Evolutionary conservation across 306 rosid species (phyloP).

Genomic region (Cicer cuneatum): DNA sequence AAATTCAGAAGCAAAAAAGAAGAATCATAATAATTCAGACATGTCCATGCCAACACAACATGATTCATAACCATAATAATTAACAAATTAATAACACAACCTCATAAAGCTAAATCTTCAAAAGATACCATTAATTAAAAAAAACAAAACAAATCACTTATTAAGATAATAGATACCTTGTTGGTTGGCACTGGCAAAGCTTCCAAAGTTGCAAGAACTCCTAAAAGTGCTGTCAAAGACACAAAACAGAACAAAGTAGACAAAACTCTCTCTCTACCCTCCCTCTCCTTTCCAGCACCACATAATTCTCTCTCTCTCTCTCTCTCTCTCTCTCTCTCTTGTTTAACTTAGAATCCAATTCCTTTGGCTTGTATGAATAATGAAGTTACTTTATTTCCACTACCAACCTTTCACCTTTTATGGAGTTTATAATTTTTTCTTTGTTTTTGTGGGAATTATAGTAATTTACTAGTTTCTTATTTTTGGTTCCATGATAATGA

Average conservation of each 20-base stretch:
- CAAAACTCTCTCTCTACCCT: constrained; percentile 45
- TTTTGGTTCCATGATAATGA: constrained; percentile 56
- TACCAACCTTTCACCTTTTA: constrained; percentile 77
- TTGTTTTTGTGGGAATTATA: constrained; percentile 63
- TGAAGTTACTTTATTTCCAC: constrained; percentile 58
- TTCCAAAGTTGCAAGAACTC: constrained; percentile 34
- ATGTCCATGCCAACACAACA: constrained; percentile 37
- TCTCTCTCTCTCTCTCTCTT: constrained; percentile 31
- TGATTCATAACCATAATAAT: constrained; percentile 34
- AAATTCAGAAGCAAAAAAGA: constrained; percentile 36
- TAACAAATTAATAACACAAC: constrained; percentile 20
- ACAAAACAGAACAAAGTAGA: constrained; percentile 42
- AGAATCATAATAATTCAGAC: constrained; percentile 40
- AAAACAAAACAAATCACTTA: constrained; percentile 32
- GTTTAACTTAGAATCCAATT: constrained; percentile 57
- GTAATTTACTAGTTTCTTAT: constrained; percentile 33
- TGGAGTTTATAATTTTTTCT: constrained; percentile 52
- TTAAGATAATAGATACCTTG: constrained; percentile 45
- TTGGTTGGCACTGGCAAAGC: constrained; percentile 37
- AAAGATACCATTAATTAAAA: neutral
- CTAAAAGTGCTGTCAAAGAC: constrained; percentile 35
- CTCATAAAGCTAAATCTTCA: constrained; percentile 34
- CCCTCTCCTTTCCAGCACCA: constrained; percentile 58
- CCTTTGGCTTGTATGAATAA: constrained; percentile 46
- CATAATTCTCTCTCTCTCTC: constrained; percentile 49